These are phyloP conservation scores for Coprinellus aureogranulatus DNA, from an alignment of 768 basidiomycete species.

Conservation along the genomic window DNA sequence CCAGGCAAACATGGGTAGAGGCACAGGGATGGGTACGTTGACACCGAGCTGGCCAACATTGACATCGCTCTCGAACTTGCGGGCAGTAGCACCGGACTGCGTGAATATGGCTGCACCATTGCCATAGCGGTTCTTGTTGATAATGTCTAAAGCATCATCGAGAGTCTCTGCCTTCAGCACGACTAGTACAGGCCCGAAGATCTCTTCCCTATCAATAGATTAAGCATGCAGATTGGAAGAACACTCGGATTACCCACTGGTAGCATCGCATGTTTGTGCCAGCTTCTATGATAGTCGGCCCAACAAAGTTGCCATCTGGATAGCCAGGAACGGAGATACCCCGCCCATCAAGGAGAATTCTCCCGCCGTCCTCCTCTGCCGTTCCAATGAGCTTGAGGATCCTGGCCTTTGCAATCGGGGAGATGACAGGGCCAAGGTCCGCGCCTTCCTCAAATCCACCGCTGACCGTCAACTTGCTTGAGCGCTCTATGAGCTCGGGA, in stretches of 20 bases:
- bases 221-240: too few relatives aligned
- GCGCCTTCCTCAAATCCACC: constrained; percentile 88
- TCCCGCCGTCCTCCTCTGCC: constrained; percentile 77
- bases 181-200: constrained; percentile 89
- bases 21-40: constrained; percentile 91
- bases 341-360: constrained; percentile 84
- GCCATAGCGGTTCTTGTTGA: constrained; percentile 88
- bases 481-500: constrained; percentile 80
- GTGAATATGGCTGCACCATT: constrained; percentile 97
- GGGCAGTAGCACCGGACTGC: constrained; percentile 90
- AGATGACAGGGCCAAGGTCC: constrained; percentile 83
- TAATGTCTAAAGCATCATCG: constrained; percentile 85
- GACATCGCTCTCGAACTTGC: constrained; percentile 85
- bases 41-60: constrained; percentile 93
- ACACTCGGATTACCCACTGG: constrained; percentile 52
- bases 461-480: constrained; percentile 74
- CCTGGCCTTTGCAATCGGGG: constrained; percentile 76
- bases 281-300: constrained; percentile 86
- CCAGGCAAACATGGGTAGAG: constrained; percentile 92
- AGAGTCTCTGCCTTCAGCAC: constrained; percentile 77
- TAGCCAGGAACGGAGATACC: constrained; percentile 65
- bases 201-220: constrained; percentile 66
- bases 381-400: constrained; percentile 74
- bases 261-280: constrained; percentile 85
- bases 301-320: constrained; percentile 89